phyloP scores from a whole-genome alignment of 305 asterid species.

The Fraxinus angustifolia region DNA sequence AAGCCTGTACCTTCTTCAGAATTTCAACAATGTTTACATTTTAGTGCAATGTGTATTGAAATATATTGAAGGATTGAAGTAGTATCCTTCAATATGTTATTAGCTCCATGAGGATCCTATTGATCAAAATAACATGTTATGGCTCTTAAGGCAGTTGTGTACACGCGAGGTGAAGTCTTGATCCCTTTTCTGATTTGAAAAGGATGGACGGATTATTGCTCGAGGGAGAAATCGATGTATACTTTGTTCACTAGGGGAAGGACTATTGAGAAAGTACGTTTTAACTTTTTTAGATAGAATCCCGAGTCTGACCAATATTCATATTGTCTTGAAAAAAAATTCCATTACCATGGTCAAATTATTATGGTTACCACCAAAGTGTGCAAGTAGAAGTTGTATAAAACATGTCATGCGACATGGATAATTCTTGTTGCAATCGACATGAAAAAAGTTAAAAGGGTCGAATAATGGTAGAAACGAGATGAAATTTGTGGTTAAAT shows the following conservation, averaged over 20 bases:
- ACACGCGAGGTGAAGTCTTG: not conserved
- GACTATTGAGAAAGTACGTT: not conserved
- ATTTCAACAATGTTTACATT: not conserved
- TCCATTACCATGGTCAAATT: not conserved
- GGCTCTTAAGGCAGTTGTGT: not conserved
- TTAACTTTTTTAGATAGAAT: not conserved
- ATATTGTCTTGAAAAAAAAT: not conserved
- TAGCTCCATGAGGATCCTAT: not conserved
- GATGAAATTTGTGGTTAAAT: not conserved
- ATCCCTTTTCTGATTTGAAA: not conserved
- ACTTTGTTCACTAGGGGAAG: not conserved
- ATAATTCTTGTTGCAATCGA: not conserved
- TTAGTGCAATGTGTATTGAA: not conserved
- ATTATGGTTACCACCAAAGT: not conserved
- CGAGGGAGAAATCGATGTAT: not conserved
- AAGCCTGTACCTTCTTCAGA: not conserved
- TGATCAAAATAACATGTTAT: not conserved
- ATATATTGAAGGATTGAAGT: not conserved
- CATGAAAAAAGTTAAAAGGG: not conserved
- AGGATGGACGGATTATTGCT: not conserved
- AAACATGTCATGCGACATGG: not conserved
- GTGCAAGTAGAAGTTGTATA: not conserved
- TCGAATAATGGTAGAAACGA: not conserved
- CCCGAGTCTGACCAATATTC: not conserved
- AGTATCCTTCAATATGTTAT: not conserved